phyloP scores from a whole-genome alignment of 2,329 filamentous ascomycete genomes.

The Aspergillus japonicus region DNA sequence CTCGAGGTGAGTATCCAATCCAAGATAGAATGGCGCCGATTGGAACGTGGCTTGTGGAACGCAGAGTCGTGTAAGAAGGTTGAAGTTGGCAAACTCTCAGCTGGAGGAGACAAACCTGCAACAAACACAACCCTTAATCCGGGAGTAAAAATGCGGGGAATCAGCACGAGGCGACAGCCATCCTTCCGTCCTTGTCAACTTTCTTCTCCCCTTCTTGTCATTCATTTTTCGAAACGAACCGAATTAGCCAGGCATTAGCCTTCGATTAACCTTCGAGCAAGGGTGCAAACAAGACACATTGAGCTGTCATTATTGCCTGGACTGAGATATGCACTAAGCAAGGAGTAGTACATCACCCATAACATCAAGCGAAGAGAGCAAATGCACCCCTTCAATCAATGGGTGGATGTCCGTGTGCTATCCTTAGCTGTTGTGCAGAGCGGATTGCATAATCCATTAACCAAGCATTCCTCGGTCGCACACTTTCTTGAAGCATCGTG shows the following conservation, averaged over 20 bases:
- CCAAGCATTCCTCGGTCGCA: neutral
- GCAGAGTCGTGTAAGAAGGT: neutral
- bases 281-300: too few relatives aligned
- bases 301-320: neutral
- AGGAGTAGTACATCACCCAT: neutral
- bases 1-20: too few relatives aligned
- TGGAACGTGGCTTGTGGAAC: neutral
- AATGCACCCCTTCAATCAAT: neutral
- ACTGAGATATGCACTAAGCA: neutral
- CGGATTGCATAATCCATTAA: neutral
- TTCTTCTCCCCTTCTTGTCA: too few relatives aligned
- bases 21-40: too few relatives aligned
- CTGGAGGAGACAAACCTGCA: neutral
- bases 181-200: neutral
- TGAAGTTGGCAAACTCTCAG: neutral
- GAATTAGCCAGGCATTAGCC: too few relatives aligned
- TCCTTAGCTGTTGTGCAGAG: neutral
- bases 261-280: too few relatives aligned
- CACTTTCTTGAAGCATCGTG: neutral
- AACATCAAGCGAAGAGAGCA: neutral
- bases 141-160: neutral
- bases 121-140: neutral
- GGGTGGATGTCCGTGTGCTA: neutral
- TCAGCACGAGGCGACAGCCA: neutral
- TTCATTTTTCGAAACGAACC: too few relatives aligned